Evolutionary conservation across 441 rosid species (phyloP).

Genomic region (Euphorbia corollata): DNA sequence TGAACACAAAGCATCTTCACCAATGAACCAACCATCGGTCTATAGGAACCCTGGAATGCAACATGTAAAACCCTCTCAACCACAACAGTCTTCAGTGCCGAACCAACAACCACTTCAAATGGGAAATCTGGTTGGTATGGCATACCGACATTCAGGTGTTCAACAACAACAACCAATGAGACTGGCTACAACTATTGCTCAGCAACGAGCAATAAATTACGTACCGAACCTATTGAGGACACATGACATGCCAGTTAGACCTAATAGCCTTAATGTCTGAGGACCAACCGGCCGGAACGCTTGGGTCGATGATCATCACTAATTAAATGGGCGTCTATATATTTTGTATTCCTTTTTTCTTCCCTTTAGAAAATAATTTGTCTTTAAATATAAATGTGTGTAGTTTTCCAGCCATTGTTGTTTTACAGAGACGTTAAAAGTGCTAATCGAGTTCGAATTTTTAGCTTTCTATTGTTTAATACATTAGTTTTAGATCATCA

Average conservation of each 20-base stretch:
- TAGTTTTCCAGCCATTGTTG: no score
- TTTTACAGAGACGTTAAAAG: no score
- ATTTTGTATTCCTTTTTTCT: no score
- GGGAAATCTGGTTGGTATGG: neutral
- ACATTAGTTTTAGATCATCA: no score
- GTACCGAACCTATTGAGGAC: neutral
- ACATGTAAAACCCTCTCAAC: neutral
- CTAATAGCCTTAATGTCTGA: no score
- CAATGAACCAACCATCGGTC: neutral
- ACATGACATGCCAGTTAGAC: neutral
- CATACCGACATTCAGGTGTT: neutral
- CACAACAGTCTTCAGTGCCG: neutral
- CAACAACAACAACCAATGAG: neutral
- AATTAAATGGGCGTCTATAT: no score
- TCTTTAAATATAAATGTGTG: no score
- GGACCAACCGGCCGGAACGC: no score
- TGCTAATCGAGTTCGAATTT: no score
- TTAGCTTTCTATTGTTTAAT: no score
- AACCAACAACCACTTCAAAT: neutral
- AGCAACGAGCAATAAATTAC: neutral
- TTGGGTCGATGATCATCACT: no score
- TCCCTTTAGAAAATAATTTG: neutral
- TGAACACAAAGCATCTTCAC: neutral
- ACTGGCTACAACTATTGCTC: neutral
- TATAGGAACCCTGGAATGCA: neutral